Percentiles rank a stretch among this genome's conserved stretches.
Conservation (phyloP, 1,139 yeast species). For the Yamadazyma pseudoaaseri region DNA sequence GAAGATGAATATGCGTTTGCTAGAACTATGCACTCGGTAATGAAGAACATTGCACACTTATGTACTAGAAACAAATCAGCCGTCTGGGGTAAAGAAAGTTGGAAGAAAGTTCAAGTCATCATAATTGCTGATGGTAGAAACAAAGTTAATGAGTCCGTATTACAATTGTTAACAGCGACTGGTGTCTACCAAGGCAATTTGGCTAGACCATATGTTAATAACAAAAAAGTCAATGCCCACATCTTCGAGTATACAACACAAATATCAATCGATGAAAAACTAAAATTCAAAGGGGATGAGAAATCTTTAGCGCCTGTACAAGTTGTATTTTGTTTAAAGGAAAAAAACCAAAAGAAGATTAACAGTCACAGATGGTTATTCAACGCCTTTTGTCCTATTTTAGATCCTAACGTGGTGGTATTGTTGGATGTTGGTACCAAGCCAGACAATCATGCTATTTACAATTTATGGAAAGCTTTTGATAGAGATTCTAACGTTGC, state of each 20-base stretch:
- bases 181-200: slow-evolving; percentile 97
- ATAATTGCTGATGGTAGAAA: slow-evolving; percentile 93
- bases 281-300: slow-evolving; percentile 76
- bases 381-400: slow-evolving; percentile 85
- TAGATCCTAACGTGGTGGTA: slow-evolving; percentile 85
- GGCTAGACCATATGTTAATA: slow-evolving; percentile 90
- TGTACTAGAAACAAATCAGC: slow-evolving; percentile 77
- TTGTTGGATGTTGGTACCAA: slow-evolving; percentile 91
- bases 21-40: slow-evolving; percentile 89
- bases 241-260: slow-evolving; percentile 93
- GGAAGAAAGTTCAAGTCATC: slow-evolving; percentile 92
- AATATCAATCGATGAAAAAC: slow-evolving; percentile 77
- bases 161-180: slow-evolving; percentile 85
- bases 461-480: slow-evolving; percentile 95
- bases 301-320: slow-evolving; percentile 92
- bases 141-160: slow-evolving; percentile 75
- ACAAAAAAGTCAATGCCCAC: slow-evolving; percentile 87
- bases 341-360: slow-evolving; percentile 82
- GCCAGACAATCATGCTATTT: slow-evolving; percentile 80
- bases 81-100: slow-evolving; percentile 92
- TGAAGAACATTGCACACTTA: slow-evolving; percentile 86
- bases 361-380: slow-evolving; percentile 96
- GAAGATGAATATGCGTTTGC: slow-evolving; percentile 88
- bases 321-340: slow-evolving; percentile 85
- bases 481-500: slow-evolving; percentile 95